These are phyloP conservation scores for Solanum pennellii DNA, from an alignment of 257 asterid species.

Conservation along the genomic window DNA sequence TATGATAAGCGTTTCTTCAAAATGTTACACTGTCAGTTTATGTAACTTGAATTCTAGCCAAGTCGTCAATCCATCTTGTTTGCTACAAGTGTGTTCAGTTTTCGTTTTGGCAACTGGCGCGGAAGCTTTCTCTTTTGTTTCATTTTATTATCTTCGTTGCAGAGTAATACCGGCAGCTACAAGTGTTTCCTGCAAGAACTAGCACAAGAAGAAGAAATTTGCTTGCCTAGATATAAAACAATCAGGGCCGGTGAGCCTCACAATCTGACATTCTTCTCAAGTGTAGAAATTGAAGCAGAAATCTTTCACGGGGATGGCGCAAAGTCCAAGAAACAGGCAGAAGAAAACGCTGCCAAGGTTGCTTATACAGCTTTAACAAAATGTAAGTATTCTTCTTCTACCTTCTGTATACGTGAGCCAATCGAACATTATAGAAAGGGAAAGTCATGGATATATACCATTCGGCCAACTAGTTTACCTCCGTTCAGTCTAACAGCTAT, in stretches of 20 bases:
- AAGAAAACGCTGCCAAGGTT: slow-evolving; percentile 42
- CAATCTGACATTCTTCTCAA: slow-evolving; percentile 12
- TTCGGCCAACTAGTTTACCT: background rate
- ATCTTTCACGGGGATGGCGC: slow-evolving; percentile 23
- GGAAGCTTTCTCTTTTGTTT: background rate
- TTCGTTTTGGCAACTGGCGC: background rate
- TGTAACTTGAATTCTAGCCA: background rate
- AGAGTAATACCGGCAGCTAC: slow-evolving; percentile 18
- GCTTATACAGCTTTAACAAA: slow-evolving; percentile 23
- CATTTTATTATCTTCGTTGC: background rate
- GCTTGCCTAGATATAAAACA: slow-evolving; percentile 5
- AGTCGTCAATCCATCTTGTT: background rate
- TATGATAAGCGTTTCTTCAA: background rate
- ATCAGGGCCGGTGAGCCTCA: background rate
- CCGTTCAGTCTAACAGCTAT: background rate
- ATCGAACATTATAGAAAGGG: background rate
- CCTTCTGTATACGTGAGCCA: background rate
- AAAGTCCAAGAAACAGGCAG: slow-evolving; percentile 31
- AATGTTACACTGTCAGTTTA: background rate
- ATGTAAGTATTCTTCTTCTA: slow-evolving; percentile 10
- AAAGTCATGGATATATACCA: background rate
- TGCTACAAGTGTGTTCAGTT: background rate
- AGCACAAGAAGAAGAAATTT: slow-evolving; percentile 14
- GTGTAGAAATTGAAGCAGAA: slow-evolving; percentile 35
- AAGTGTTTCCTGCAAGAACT: slow-evolving; percentile 30